Base-by-base conservation (phyloP, 1,284 basidiomycete genomes). In the Phylloboletellus chloephorus region DNA sequence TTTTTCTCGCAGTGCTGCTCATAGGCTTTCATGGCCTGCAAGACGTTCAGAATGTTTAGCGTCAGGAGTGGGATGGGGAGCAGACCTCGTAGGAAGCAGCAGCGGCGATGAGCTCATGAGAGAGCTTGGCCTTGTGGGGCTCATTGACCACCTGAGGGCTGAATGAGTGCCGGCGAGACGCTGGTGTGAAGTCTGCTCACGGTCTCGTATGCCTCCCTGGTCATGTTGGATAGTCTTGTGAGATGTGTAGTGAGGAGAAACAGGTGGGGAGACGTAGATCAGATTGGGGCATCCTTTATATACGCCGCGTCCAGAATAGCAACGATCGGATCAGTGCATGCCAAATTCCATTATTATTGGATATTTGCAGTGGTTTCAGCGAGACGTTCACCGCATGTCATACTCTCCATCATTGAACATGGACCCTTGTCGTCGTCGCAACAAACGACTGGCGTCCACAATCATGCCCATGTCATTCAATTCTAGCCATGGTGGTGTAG, bases 101-200 rank as follows among this genome's bases (percentile, higher is more conserved):
- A 3, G 46, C 58, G 6, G 60, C 58, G 11, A 60, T 47, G 10
- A 61, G 1, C 13, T 60, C 49, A 36, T 60, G 62, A 1, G 58
- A 47, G 41, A 60, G 57, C 21, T 49, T 40, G 7, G 58, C 57
- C 47, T 62, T 17, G 49, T 60, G 58, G 24, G 64, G 66, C 17
- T 61, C 64, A 36, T 66, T 66, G 20, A 29, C 17, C 31, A 67
- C 66, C 63, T 69, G n/a, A n/a, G n/a, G n/a, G n/a, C n/a, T n/a
- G n/a, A n/a, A n/a, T n/a, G n/a, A n/a, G n/a, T n/a, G n/a, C n/a
- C n/a, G n/a, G n/a, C n/a, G n/a, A n/a, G n/a, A n/a, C n/a, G n/a
- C n/a, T n/a, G n/a, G n/a, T n/a, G n/a, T n/a, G n/a, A n/a, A n/a
- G 31, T 38, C 20, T 15, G 20, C 49, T 34, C 20, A 57, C 56